phyloP scores from a whole-genome alignment of 164 flowering plant species.

The Tinospora cordifolia region DNA sequence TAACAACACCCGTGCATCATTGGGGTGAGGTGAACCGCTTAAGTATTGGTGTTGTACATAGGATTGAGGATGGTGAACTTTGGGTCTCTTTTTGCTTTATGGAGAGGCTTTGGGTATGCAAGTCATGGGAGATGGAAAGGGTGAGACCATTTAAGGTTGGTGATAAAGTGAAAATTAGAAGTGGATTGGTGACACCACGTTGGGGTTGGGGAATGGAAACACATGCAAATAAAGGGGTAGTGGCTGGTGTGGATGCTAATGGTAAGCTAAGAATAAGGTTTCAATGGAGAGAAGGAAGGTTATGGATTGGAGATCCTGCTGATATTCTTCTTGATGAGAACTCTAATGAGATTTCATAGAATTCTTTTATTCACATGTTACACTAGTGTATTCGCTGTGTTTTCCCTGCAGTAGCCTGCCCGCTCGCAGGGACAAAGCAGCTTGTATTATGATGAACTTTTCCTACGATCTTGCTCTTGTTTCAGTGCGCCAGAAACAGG shows the following conservation, averaged over 20 bases:
- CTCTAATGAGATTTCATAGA: conserved; percentile 8
- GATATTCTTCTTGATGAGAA: conserved; percentile 67
- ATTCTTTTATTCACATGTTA: neutral
- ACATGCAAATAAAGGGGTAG: conserved; percentile 74
- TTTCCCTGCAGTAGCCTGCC: neutral
- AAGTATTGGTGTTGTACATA: conserved; percentile 88
- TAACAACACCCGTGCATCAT: conserved; percentile 65
- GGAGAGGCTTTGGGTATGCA: conserved; percentile 88
- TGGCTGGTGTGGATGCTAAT: conserved; percentile 92
- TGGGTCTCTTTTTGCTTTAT: conserved; percentile 91
- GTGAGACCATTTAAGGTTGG: conserved; percentile 68
- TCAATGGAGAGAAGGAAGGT: conserved; percentile 83
- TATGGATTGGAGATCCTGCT: conserved; percentile 98
- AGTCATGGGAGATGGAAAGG: conserved; percentile 65
- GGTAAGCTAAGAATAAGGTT: conserved; percentile 86
- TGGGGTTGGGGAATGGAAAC: conserved; percentile 99
- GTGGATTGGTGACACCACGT: conserved; percentile 70
- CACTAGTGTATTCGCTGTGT: neutral
- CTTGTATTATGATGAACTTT: conserved; percentile 2
- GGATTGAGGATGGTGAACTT: conserved; percentile 68
- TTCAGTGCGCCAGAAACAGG: neutral
- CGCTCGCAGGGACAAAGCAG: neutral
- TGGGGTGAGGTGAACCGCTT: conserved; percentile 87
- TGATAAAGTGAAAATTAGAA: conserved; percentile 76
- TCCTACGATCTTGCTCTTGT: neutral